A percentile compares a stretch with the other conserved stretches of the same genome.
phyloP scores from a whole-genome alignment of 2,329 filamentous ascomycete genomes.

The Trichoderma simmonsii region DNA sequence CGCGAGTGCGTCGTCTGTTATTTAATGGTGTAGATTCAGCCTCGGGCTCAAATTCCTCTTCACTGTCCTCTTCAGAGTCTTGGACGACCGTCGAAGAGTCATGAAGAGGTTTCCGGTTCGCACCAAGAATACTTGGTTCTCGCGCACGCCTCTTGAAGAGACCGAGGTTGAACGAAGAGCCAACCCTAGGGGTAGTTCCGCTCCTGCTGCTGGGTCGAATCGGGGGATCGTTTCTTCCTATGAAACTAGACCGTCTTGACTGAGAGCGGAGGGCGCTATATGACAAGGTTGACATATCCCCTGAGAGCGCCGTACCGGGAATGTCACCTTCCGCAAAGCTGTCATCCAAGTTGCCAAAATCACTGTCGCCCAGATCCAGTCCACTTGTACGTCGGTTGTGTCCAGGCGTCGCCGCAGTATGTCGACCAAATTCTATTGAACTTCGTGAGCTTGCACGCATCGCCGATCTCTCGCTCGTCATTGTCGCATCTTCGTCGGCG shows the following conservation, averaged over 20 bases:
- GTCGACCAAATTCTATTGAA: slow-evolving; percentile 39
- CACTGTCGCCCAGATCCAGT: slow-evolving; percentile 47
- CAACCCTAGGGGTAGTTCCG: slow-evolving; percentile 46
- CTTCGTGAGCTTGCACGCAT: slow-evolving; percentile 31
- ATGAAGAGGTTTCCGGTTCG: slow-evolving; percentile 43
- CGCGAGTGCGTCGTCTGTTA: slow-evolving; percentile 37
- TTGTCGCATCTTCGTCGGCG: slow-evolving; percentile 34
- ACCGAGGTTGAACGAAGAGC: slow-evolving; percentile 54
- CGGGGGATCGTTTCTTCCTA: slow-evolving; percentile 49
- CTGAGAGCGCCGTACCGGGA: slow-evolving; percentile 34
- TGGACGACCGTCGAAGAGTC: slow-evolving; percentile 33
- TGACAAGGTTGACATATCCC: slow-evolving; percentile 46
- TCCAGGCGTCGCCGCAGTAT: slow-evolving; percentile 34
- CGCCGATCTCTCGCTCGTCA: slow-evolving; percentile 26
- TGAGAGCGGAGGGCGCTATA: slow-evolving; percentile 46
- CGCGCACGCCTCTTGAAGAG: slow-evolving; percentile 55
- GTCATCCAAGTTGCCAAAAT: slow-evolving; percentile 46
- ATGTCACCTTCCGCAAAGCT: slow-evolving; percentile 41
- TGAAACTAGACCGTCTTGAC: slow-evolving; percentile 49
- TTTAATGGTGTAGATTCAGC: slow-evolving; percentile 67
- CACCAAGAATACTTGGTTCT: slow-evolving; percentile 61
- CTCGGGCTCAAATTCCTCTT: slow-evolving; percentile 56
- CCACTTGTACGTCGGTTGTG: slow-evolving; percentile 40
- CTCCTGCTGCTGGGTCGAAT: slow-evolving; percentile 53
- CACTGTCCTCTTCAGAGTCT: slow-evolving; percentile 39